A percentile compares a stretch with the other conserved stretches of the same genome.
phyloP scores from a whole-genome alignment of 2,329 filamentous ascomycete genomes.

The Leptosphaerulina australis region DNA sequence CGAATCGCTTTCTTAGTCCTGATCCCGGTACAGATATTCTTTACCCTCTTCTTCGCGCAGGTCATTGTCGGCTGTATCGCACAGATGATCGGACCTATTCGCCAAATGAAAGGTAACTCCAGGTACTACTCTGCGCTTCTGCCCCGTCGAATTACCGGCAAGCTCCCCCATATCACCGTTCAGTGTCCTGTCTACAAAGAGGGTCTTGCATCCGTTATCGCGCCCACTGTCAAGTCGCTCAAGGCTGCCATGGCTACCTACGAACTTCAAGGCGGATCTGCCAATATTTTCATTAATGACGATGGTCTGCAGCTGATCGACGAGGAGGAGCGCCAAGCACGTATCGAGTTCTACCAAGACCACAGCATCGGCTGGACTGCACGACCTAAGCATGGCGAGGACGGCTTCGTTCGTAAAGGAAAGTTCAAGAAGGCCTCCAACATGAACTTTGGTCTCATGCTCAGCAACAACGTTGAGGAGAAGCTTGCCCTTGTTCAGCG shows the following conservation, averaged over 20 bases:
- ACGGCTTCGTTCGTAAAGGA: conserved; percentile 36
- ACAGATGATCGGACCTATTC: conserved; percentile 76
- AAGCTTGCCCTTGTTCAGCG: conserved; percentile 55
- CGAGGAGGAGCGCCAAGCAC: conserved; percentile 50
- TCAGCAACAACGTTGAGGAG: conserved; percentile 67
- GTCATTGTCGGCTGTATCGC: conserved; percentile 77
- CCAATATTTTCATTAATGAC: conserved; percentile 70
- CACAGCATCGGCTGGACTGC: conserved; percentile 56
- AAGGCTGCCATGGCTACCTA: conserved; percentile 65
- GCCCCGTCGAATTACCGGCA: conserved; percentile 65
- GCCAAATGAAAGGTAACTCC: conserved; percentile 74
- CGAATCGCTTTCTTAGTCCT: conserved; percentile 70
- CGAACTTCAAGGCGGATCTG: conserved; percentile 62
- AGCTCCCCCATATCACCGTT: conserved; percentile 71
- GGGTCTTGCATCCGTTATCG: conserved; percentile 73
- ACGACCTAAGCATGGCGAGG: conserved; percentile 48
- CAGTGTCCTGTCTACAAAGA: conserved; percentile 89
- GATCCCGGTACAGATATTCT: conserved; percentile 76
- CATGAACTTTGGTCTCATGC: conserved; percentile 71
- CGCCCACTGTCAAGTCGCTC: conserved; percentile 74
- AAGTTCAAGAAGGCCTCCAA: conserved; percentile 61
- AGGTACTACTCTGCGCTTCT: conserved; percentile 77
- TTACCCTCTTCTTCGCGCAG: conserved; percentile 81
- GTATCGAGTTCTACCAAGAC: conserved; percentile 55
- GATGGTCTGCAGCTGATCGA: conserved; percentile 67